Percentiles rank a stretch among this genome's conserved stretches.
phyloP scores from a whole-genome alignment of 2,329 filamentous ascomycete species.

The Stylonectria norvegica region DNA sequence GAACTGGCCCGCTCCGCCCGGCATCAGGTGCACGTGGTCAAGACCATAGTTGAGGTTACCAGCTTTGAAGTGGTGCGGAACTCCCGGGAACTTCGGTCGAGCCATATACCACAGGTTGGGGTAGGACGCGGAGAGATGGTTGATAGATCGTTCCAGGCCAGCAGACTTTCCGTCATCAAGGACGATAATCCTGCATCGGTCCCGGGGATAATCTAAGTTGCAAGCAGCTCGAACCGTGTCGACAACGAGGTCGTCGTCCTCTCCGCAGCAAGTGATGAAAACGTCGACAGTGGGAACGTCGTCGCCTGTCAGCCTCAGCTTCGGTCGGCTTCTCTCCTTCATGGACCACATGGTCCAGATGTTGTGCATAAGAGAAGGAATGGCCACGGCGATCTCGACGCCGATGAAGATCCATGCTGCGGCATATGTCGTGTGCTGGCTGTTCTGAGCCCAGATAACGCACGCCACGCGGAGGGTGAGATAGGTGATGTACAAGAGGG shows the following conservation, averaged over 20 bases:
- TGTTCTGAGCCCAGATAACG: conserved; percentile 49
- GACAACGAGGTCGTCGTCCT: conserved; percentile 53
- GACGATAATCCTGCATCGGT: conserved; percentile 52
- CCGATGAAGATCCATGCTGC: conserved; percentile 57
- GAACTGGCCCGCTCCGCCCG: conserved; percentile 53
- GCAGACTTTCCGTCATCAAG: conserved; percentile 52
- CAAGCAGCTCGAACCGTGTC: conserved; percentile 56
- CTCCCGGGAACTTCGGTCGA: conserved; percentile 45
- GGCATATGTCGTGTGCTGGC: conserved; percentile 38
- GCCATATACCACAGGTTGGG: conserved; percentile 53
- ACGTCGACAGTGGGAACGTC: conserved; percentile 54
- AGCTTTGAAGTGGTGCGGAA: conserved; percentile 59
- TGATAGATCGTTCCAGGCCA: conserved; percentile 39
- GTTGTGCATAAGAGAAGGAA: conserved; percentile 55
- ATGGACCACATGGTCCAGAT: conserved; percentile 56
- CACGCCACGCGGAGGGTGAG: conserved; percentile 50
- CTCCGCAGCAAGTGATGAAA: conserved; percentile 56
- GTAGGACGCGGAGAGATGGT: conserved; percentile 37
- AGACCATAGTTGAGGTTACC: conserved; percentile 62
- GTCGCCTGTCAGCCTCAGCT: conserved; percentile 48
- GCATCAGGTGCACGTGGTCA: conserved; percentile 46
- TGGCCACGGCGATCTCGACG: conserved; percentile 50
- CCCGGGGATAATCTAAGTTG: conserved; percentile 51
- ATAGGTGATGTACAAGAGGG: conserved; percentile 45
- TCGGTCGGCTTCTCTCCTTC: conserved; percentile 51